Evolutionary conservation across 2,329 filamentous ascomycete genomes (phyloP).

Genomic region (Daldinia sp.): DNA sequence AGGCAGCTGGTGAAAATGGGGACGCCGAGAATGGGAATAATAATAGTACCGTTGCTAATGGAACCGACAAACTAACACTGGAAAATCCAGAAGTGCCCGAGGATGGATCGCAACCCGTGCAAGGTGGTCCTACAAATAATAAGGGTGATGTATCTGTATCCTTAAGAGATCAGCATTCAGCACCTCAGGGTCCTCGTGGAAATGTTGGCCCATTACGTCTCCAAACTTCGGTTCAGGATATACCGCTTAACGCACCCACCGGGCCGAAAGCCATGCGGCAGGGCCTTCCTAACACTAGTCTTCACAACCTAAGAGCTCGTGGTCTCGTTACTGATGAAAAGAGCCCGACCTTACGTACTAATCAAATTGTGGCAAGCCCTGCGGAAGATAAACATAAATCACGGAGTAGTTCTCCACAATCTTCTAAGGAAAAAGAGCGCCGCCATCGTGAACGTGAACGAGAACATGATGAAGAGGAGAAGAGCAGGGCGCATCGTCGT

Average conservation of each 20-base stretch:
- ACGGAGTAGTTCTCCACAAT: slow-evolving; percentile 58
- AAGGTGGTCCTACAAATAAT: slow-evolving; percentile 42
- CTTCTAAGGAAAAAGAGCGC: slow-evolving; percentile 49
- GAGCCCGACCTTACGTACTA: slow-evolving; percentile 46
- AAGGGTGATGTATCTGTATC: slow-evolving; percentile 47
- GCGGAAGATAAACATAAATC: slow-evolving; percentile 50
- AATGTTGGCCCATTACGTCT: slow-evolving; percentile 36
- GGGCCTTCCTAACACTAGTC: slow-evolving; percentile 82
- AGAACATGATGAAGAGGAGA: slow-evolving; percentile 46
- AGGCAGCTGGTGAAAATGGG: slow-evolving; percentile 38
- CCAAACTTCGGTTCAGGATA: slow-evolving; percentile 47
- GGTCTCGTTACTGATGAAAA: slow-evolving; percentile 56
- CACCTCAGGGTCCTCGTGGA: slow-evolving; percentile 41
- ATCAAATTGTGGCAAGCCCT: slow-evolving; percentile 46
- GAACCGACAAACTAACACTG: slow-evolving; percentile 35
- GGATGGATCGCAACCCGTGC: slow-evolving; percentile 38
- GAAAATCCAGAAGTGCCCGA: slow-evolving; percentile 42
- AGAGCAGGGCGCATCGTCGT: slow-evolving; percentile 38
- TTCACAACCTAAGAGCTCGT: slow-evolving; percentile 68
- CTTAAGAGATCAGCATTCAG: slow-evolving; percentile 45
- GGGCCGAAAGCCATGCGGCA: slow-evolving; percentile 95
- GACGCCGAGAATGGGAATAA: slow-evolving; percentile 35
- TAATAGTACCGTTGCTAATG: slow-evolving; percentile 34
- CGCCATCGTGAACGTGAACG: slow-evolving; percentile 49
- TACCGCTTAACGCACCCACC: slow-evolving; percentile 79